A percentile compares a stretch with the other conserved stretches of the same genome.
phyloP scores from a whole-genome alignment of 1,284 basidiomycete species.

The Apiotrichum brassicae region DNA sequence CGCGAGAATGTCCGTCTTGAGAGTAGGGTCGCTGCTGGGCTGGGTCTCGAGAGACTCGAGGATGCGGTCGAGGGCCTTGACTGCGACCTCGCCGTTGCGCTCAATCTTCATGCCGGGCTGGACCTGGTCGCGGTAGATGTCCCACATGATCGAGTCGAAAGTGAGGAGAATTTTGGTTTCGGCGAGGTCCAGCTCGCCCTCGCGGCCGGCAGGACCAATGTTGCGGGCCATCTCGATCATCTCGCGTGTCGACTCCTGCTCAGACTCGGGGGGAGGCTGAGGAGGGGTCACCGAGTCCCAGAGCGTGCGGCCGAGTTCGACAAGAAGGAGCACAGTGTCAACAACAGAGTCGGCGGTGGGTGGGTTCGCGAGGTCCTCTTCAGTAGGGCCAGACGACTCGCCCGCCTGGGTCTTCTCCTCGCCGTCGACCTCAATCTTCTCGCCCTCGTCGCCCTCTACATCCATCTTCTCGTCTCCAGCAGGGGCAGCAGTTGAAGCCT shows the following conservation, averaged over 20 bases:
- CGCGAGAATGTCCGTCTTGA: conserved; percentile 34
- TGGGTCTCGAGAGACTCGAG: conserved; percentile 24
- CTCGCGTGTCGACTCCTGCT: conserved; percentile 28
- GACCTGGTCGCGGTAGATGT: conserved; percentile 28
- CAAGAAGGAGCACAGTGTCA: conserved; percentile 33
- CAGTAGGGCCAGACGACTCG: neutral
- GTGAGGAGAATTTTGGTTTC: conserved; percentile 39
- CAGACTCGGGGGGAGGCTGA: conserved; percentile 24
- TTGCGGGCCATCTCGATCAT: conserved; percentile 28
- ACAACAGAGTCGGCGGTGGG: conserved; percentile 39
- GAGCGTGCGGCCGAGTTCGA: conserved; percentile 32
- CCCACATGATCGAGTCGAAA: conserved; percentile 39
- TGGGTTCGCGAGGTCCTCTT: conserved; percentile 29
- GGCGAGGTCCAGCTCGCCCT: conserved; percentile 38
- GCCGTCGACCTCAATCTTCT: conserved; percentile 15
- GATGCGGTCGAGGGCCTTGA: conserved; percentile 25
- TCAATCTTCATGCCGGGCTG: conserved; percentile 23
- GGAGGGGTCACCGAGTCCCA: conserved; percentile 31
- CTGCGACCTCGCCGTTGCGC: conserved; percentile 29
- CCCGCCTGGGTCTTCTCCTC: conserved; percentile 47
- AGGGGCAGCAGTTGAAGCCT: conserved; percentile 10
- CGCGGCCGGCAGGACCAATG: conserved; percentile 22
- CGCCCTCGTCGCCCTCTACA: conserved; percentile 16
- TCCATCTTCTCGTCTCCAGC: conserved; percentile 11
- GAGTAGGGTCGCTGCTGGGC: conserved; percentile 23